Base-by-base conservation (phyloP, 1,284 basidiomycete genomes). In the Trichosporon ovoides region DNA sequence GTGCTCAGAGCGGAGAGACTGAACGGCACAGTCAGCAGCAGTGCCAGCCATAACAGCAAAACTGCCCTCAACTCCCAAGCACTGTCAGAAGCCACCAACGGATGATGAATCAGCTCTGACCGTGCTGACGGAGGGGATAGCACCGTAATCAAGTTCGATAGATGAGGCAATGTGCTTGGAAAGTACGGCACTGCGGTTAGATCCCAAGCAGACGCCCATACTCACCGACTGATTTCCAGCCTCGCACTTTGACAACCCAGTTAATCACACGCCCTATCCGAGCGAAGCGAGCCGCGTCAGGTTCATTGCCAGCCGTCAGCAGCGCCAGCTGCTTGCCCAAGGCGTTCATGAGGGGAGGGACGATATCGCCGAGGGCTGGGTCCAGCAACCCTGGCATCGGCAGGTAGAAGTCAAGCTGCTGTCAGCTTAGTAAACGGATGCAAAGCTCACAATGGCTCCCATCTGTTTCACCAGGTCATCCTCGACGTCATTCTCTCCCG, bases 311-410 rank as follows among this genome's bases (percentile, higher is more conserved):
- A n/a, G 77, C 74, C 31, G 80, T 75, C 40, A 82, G 78, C 12
- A 70, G 64, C 64, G 79, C 82, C n/a, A 86, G 83, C 65, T 84
- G 82, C 10, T 66, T 65, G 67, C 85, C 85, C 38, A 96, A 75
- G n/a, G 75, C 74, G 31, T 83, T 81, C 50, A 91, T 85, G 3
- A 89, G 84, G 0, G 94, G 93, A 2, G 80, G 76, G 12, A 98
- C 84, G 59, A 98, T 85, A 16, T 79, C 72, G 68, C 93, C 89
- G 18, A 99, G 82, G 67, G 85, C 87, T n/a, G 94, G 93, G 74
- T 98, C 96, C n/a, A 98, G 82, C 0, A 99, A 83, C 69, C 94
- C 91, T 2, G 93, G 82, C 68, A 95, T 89, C 59, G 98, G 94
- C 71, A 97, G 93, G 70, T 97, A 98, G 71, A 86, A 83, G 72